Evolutionary conservation across 2,329 filamentous ascomycete species (phyloP), one percentile per base, ranked within the genome.

Genomic region (Chrysoporthe cubensis): DNA sequence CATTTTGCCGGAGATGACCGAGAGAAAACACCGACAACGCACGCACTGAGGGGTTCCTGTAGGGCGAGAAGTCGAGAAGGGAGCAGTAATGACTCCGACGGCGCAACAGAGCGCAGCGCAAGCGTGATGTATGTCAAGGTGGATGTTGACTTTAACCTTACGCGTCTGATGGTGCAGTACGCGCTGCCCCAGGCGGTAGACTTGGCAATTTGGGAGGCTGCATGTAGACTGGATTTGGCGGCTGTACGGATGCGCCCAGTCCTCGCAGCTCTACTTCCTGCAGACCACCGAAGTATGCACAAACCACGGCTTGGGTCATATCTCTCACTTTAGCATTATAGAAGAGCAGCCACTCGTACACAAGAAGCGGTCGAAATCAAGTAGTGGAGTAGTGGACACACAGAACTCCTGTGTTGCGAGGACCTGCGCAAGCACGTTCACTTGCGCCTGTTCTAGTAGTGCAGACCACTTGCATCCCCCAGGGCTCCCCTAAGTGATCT

Each of bases 1-100:
- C 83, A 85, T 85, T 72, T 78, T 83, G 74, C 77, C 79, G 76
- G 21, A 61, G 60, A 32, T 34, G 65, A 21, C 37, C 16, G 16
- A 13, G n/a, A 13, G 18, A n/a, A 13, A 13, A n/a, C 26, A 26
- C 34, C 34, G 16, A 40, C 32, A 13, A n/a, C 18, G 11, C 54
- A 57, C 11, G 13, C 34, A 32, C 14, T 40, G 34, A 34, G 16
- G 26, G 16, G 16, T 26, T 26, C 1, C 7, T 42, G 18, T 52
- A 26, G 9, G 7, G 16, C 1, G 8, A 48, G 34, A 2, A 6
- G 42, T 14, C n/a, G 42, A 37, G 32, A 18, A 54, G 40, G 16
- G 16, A 21, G 46, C 46, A 18, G 11, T 1, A 11, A 9, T 46
- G n/a, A 7, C 2, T 52, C 8, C 26, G 16, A 57, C 37, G 7